Percentiles rank a stretch among this genome's conserved stretches.
phyloP scores from a whole-genome alignment of 257 asterid species.

The Gentiana straminea region DNA sequence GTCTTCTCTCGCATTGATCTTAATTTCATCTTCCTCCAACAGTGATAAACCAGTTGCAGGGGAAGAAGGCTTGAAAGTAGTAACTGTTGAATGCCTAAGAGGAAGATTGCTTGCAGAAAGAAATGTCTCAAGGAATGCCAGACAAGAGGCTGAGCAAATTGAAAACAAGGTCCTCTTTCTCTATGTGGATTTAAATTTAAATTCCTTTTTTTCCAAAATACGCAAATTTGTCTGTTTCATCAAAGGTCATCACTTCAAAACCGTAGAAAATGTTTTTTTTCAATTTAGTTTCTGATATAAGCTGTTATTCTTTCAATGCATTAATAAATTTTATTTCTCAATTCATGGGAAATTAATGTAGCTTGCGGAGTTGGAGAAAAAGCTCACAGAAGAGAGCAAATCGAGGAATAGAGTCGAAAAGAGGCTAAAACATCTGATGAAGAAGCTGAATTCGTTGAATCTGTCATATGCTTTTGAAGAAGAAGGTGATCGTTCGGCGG shows the following conservation, averaged over 20 bases:
- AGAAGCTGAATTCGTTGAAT: slow-evolving; percentile 53
- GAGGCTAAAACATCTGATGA: slow-evolving; percentile 42
- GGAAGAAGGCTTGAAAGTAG: slow-evolving; percentile 52
- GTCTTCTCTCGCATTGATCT: background rate
- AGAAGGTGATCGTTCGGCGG: slow-evolving; percentile 19
- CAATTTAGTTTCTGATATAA: background rate
- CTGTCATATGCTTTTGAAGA: slow-evolving; percentile 34
- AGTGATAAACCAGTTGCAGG: slow-evolving; percentile 29
- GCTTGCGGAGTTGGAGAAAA: slow-evolving; percentile 56
- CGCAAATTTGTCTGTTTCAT: background rate
- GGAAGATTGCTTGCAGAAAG: slow-evolving; percentile 88
- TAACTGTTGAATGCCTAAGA: slow-evolving; percentile 70
- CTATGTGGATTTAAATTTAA: background rate
- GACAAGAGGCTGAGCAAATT: slow-evolving; percentile 36
- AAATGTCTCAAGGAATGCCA: slow-evolving; percentile 57
- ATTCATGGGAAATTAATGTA: slow-evolving; percentile 13
- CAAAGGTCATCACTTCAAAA: background rate
- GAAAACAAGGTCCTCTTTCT: slow-evolving; percentile 39
- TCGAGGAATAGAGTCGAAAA: slow-evolving; percentile 76
- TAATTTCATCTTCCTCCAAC: background rate
- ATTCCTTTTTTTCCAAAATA: background rate
- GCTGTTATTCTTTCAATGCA: background rate
- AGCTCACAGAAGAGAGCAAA: slow-evolving; percentile 51
- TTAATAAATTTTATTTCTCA: background rate
- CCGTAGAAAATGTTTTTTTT: background rate